Evolutionary conservation across 164 flowering plant species (phyloP), one percentile per base, ranked within the genome.

Genomic region (Tinospora cordifolia): DNA sequence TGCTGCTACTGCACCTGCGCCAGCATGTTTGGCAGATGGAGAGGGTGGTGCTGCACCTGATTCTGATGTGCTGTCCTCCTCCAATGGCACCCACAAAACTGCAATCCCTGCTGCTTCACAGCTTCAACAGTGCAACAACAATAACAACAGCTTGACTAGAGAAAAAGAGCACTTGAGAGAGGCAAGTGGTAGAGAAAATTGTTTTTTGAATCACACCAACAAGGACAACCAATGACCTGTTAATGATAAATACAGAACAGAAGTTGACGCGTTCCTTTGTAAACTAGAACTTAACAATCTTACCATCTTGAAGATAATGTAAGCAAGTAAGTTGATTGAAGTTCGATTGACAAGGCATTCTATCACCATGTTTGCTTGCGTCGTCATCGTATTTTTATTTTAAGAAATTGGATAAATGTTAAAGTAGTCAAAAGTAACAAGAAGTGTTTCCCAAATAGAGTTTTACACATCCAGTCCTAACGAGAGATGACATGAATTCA

Each of bases 51-150:
- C 66, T 40, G 25, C 40, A 12, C 64, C 44, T 9, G 46, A 11
- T 66, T 25, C 74, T 13, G 67, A 63, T 69, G 49, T 76, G 41
- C n/a, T 54, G 3, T 63, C 76, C 51, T 66, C 74, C 40, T 40
- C 75, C 1, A 49, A 44, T 39, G 84, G 81, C 65, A 71, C 70
- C 67, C 82, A 76, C 54, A 84, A 78, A 76, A 73, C 74, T 69
- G 57, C 67, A 5, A 26, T 66, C 66, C 15, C 75, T 67, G 74
- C 75, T 67, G 74, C 71, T 67, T 77, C 82, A 27, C 85, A 76
- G 57, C 77, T 81, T 54, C 89, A 76, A 6, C 91, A 79, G 0
- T 83, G 81, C 74, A 81, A 59, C 77, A 80, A 46, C n/a, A n/a
- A n/a, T n/a, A n/a, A n/a, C n/a, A n/a, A n/a, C n/a, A n/a, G n/a